Evolutionary conservation across 2,329 filamentous ascomycete species (phyloP), one percentile per base, ranked within the genome.

Genomic region (Aspergillus sp.): DNA sequence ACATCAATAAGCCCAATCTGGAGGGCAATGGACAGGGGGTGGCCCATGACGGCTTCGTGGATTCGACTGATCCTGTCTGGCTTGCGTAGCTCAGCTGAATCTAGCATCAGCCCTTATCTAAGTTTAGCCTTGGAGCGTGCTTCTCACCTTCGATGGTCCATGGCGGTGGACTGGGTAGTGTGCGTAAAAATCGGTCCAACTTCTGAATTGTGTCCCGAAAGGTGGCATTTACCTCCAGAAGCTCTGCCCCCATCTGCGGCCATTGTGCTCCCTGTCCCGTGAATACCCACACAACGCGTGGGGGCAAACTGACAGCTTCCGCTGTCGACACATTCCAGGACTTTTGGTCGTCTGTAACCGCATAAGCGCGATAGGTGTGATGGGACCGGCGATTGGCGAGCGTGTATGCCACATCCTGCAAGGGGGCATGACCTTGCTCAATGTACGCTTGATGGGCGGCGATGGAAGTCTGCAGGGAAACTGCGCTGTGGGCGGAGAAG

Each of bases 241-340:
- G 11, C 17, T 38, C 25, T 3, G 13, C 27, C 1, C 70, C 73
- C 73, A 75, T 75, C 3, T 47, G 57, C 8, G 59, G 17, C 62
- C 68, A 75, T 39, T 75, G 71, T 6, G 73, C 73, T 3, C 73
- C 73, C 41, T 75, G 73, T 5, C 73, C 73, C 1, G 55, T 61
- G 17, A 63, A 63, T 5, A 61, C 55, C 17, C 54, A 63, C 3
- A 49, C 52, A 6, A 61, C 63, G 58, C 25, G 61, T 57, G 10
- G 70, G 70, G 60, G 70, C 70, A 23, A 70, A 51, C 52, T 68
- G 66, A 17, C 52, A 42, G 38, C 39, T 13, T 41, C 36, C n/a
- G 38, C 25, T 3, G 56, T 38, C 3, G 66, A 58, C 11, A 57
- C 27, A 2, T 53, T 27, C 23, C 25, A 36, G 6, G 30, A 5